Base-by-base conservation (phyloP, 2,329 filamentous ascomycete species). In the Ceratocystis destructans region DNA sequence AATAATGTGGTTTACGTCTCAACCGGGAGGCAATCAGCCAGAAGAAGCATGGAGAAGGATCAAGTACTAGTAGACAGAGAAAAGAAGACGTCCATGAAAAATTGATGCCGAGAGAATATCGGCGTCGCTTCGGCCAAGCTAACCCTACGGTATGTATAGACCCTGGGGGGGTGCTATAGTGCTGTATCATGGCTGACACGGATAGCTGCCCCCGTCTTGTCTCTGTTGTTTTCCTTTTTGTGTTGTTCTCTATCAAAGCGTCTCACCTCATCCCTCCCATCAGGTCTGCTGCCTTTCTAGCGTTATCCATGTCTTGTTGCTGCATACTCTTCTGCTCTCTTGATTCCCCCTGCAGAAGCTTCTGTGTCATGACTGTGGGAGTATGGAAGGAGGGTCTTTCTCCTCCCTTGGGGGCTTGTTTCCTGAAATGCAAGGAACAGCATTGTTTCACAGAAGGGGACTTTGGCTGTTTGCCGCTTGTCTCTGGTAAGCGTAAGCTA, bases 381-480 rank as follows among this genome's bases (percentile, higher is more conserved):
- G 48, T 15, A 25, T 53, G 48, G 25, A 25, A 53, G 48, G 20
- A 17, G 25, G 48, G 20, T 25, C 25, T 6, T 41, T 12, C 37
- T 41, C 37, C 37, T 53, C 55, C 55, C 28, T 37, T 59, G 15
- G 15, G 15, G 31, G n/a, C 28, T 10, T 31, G 31, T 8, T 31
- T 8, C 55, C 37, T 33, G n/a, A 59, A 31, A 31, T n/a, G 55
- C 55, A 59, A 25, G 55, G 55, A 25, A 37, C 28, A 3, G 55
- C 17, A n/a, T 20, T 59, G 55, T 59, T 59, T 59, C 55, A 59
- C 55, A 37, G 28, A 59, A n/a, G n/a, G 37, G 55, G 10, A 37
- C 55, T 59, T 59, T 59, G 55, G 55, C 55, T 33, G 28, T 33
- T 59, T 31, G 17, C 15, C 20, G 55, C 5, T 33, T 37, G 28